These are phyloP conservation scores for Thyridium curvatum DNA, from an alignment of 2,329 filamentous ascomycete genomes.

Conservation along the genomic window DNA sequence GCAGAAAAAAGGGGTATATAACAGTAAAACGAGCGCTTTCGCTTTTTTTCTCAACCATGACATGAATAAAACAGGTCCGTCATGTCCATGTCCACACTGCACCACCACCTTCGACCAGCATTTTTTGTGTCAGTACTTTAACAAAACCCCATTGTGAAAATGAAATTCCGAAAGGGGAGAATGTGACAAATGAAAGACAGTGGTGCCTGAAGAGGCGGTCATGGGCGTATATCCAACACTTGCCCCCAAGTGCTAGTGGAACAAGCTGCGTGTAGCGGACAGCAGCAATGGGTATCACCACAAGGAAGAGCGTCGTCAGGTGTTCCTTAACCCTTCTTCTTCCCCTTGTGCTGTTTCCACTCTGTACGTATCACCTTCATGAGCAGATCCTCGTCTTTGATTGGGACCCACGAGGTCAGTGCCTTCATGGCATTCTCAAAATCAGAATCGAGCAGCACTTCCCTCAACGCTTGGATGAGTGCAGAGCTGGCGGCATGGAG, in stretches of 20 bases:
- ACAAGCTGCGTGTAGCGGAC: slow-evolving; percentile 5
- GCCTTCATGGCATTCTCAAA: slow-evolving; percentile 99
- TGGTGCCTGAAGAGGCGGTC: slow-evolving; percentile 16
- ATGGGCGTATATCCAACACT: not conserved
- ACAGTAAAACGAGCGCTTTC: no score
- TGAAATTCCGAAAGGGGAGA: no score
- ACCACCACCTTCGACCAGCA: no score
- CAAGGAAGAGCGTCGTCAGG: slow-evolving; percentile 1
- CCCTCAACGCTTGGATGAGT: slow-evolving; percentile 81
- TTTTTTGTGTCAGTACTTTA: no score
- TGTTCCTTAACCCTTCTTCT: slow-evolving; percentile 30
- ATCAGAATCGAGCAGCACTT: slow-evolving; percentile 84
- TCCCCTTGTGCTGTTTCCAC: slow-evolving; percentile 62
- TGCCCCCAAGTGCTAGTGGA: not conserved
- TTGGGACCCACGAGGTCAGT: slow-evolving; percentile 85
- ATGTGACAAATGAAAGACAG: no score
- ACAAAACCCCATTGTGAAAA: no score
- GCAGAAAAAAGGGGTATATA: no score
- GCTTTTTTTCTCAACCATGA: no score
- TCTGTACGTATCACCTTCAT: slow-evolving; percentile 87
- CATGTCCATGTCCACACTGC: no score
- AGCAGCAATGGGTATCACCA: no score
- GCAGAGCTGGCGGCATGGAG: slow-evolving; percentile 87
- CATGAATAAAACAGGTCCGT: no score
- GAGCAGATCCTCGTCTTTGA: slow-evolving; percentile 88